Base-by-base conservation (phyloP, 2,329 filamentous ascomycete genomes). In the Teratosphaeria nubilosa region DNA sequence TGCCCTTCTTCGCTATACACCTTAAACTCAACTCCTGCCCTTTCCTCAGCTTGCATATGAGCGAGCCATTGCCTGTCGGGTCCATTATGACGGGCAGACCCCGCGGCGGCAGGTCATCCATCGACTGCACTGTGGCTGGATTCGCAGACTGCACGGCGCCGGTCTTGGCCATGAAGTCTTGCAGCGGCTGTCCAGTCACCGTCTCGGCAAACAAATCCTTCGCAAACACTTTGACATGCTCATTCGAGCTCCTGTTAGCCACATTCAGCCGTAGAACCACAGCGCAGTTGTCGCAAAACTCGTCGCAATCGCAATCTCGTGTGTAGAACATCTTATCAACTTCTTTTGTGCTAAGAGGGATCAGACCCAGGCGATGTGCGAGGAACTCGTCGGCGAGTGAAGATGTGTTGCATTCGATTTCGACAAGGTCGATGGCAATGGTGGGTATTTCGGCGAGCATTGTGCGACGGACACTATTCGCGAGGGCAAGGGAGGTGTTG, bases 1-100 rank as follows among this genome's bases (percentile, higher is more conserved):
- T 97, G 1, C 94, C 94, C 80, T 97, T 97, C 80, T 96, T 96
- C 55, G 92, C 94, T 64, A 96, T 88, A 71, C 92, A 97, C 61
- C 84, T 88, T 70, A 99, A 83, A 72, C 90, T 87, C 60, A 99
- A 77, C 74, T 96, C 91, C 76, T 99, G 94, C 2, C 88, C 90
- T 69, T 86, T 87, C 59, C 92, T 82, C 70, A 99, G 77, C 79
- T 97, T 97, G 69, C 88, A 89, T 64, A 99, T 92, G 65, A 97
- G 80, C 51, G 87, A 84, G 1, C 94, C 94, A 58, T 88, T 83
- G 11, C 86, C 86, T 55, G 92, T 88, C 0, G 87, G 82, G 71
- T 99, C 92, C 51, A 82, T 86, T 67, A 95, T 89, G 59, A 96
- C 85, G 1, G 92, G 91, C 61, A 82, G 84, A 53, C 92, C 92